Evolutionary conservation across 2,329 filamentous ascomycete genomes (phyloP), one percentile per base, ranked within the genome.

Genomic region (Penicillium sp.): DNA sequence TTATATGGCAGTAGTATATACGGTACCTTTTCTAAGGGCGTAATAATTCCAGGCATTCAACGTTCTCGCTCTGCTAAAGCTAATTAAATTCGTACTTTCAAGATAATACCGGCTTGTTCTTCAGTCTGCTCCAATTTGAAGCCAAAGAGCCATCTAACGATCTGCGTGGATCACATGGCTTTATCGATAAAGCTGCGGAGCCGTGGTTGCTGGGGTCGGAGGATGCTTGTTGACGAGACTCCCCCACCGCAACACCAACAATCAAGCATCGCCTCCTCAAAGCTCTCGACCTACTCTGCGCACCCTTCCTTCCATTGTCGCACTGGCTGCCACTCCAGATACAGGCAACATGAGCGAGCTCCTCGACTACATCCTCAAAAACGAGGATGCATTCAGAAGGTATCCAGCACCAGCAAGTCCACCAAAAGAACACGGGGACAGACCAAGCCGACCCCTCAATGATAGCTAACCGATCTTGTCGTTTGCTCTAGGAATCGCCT

Each of bases 401-500:
- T 82, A 69, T 73, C 12, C 5, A 23, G 8, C 15, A 27, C 29
- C 8, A 27, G 54, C 20, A 37, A 44, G 20, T 26, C 17, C n/a
- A 8, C 21, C 36, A 21, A 21, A 29, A 13, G 6, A 33, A 20
- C 9, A 5, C 10, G 26, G 6, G 18, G 50, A 32, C 26, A 12
- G 10, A 42, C 13, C 13, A 3, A 24, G 13, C 9, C 2, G 30
- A 3, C n/a, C 17, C 18, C 12, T 23, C 7, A 29, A 27, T n/a
- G 21, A 34, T 13, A 26, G 30, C 42, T 39, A 23, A 21, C 30
- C 7, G 12, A 46, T 24, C 18, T 47, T 49, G 46, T 49, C 41
- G 30, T 23, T 26, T 8, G 8, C n/a, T 10, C 4, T 36, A 91
- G 87, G 75, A 83, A 86, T 57, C 89, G 91, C 43, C 80, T 96